Percentiles rank a stretch among this genome's conserved stretches.
Conservation (phyloP, 495 filamentous ascomycete genomes). For the Tuber umbilicatum region DNA sequence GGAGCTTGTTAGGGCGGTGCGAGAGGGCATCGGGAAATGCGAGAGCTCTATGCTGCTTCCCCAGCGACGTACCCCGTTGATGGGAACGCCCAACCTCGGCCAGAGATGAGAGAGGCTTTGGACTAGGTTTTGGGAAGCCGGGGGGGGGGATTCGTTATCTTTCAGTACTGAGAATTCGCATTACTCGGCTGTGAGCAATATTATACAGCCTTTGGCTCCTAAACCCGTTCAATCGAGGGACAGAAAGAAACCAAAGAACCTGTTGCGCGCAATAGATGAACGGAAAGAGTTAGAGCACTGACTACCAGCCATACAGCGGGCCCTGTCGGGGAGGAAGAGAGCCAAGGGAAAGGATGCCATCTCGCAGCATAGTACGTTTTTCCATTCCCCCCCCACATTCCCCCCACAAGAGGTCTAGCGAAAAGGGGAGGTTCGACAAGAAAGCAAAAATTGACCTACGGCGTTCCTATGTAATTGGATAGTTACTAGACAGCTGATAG, state of each 20-base stretch:
- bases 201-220: conserved; percentile 16
- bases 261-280: conserved; percentile 17
- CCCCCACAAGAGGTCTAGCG: background rate
- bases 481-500: conserved; percentile 43
- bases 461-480: conserved; percentile 8
- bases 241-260: conserved; percentile 12
- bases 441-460: background rate
- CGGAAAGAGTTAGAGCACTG: conserved; percentile 15
- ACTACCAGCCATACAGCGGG: conserved; percentile 11
- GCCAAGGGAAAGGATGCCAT: conserved; percentile 3
- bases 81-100: conserved; percentile 12
- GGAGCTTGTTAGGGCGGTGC: conserved; percentile 17
- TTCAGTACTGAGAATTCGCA: conserved; percentile 4
- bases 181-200: conserved; percentile 1
- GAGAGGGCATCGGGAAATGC: conserved; percentile 19
- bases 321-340: conserved; percentile 15
- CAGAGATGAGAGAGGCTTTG: conserved; percentile 14
- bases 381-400: background rate
- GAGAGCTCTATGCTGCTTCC: conserved; percentile 12
- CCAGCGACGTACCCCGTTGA: conserved; percentile 12
- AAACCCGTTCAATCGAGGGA: conserved; percentile 15
- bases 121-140: conserved; percentile 9
- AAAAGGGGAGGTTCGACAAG: background rate
- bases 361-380: background rate
- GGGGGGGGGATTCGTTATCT: conserved; percentile 8